Percentiles rank a stretch among this genome's conserved stretches.
Conservation (phyloP, 176 grass and related monocot species). For the Aegilops tauschii region DNA sequence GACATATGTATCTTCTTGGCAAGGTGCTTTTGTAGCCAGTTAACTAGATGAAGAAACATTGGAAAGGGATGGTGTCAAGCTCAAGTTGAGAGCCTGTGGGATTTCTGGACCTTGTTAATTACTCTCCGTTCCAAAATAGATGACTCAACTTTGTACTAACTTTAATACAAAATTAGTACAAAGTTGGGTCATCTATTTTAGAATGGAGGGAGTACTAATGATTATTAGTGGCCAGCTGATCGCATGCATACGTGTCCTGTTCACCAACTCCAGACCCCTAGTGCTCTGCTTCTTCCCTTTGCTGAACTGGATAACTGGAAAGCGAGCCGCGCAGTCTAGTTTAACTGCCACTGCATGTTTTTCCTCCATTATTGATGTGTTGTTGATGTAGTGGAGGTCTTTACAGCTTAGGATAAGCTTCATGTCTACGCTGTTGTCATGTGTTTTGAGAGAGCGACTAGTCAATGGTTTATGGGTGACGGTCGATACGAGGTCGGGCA, state of each 20-base stretch:
- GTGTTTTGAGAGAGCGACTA: conserved; percentile 22
- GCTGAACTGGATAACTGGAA: conserved; percentile 54
- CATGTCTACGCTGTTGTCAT: conserved; percentile 22
- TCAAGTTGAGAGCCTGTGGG: conserved; percentile 10
- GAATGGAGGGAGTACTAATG: not conserved
- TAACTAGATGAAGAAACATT: conserved; percentile 17
- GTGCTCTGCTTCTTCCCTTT: conserved; percentile 17
- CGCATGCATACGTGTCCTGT: conserved; percentile 3
- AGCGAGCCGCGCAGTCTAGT: conserved; percentile 14
- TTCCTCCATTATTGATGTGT: conserved; percentile 37
- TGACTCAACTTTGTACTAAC: too few relatives aligned
- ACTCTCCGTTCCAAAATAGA: not conserved
- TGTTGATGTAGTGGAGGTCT: not conserved
- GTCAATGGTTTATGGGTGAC: not conserved
- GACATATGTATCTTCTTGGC: conserved; percentile 18
- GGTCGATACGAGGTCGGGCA: not conserved
- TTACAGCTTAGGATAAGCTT: conserved; percentile 25
- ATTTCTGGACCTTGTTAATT: conserved; percentile 25
- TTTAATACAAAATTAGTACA: too few relatives aligned
- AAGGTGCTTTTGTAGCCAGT: not conserved
- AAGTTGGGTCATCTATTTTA: too few relatives aligned
- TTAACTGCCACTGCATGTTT: conserved; percentile 36
- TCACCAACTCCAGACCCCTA: conserved; percentile 33
- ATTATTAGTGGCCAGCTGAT: conserved; percentile 4
- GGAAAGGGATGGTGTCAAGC: conserved; percentile 19